Evolutionary conservation across 1,284 basidiomycete species (phyloP).

Genomic region (Coriolopsis trogii): DNA sequence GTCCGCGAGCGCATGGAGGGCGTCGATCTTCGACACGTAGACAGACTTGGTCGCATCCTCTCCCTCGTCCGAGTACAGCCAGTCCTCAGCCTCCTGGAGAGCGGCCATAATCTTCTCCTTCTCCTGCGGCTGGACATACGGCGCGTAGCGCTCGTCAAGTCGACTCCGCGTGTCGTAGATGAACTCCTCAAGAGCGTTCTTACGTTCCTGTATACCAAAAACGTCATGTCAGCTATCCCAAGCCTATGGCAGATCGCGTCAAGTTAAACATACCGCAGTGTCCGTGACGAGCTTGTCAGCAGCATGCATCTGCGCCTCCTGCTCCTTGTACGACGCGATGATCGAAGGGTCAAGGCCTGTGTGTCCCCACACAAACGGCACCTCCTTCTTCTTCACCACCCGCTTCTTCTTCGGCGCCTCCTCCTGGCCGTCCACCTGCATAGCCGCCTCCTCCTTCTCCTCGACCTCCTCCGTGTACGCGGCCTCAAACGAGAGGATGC

Average conservation of each 20-base stretch:
- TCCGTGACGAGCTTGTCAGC: slow-evolving; percentile 93
- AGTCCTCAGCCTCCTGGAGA: slow-evolving; percentile 84
- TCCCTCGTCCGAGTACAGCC: slow-evolving; percentile 95
- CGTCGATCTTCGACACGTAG: slow-evolving; percentile 70
- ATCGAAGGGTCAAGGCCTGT: slow-evolving; percentile 63
- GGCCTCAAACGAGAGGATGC: slow-evolving; percentile 82
- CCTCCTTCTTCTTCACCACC: slow-evolving; percentile 79
- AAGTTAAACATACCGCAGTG: slow-evolving; percentile 81
- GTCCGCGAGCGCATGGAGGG: slow-evolving; percentile 83
- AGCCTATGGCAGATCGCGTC: slow-evolving; percentile 16
- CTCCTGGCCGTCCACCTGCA: slow-evolving; percentile 64
- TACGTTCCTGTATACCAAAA: slow-evolving; percentile 73
- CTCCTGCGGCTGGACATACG: slow-evolving; percentile 74
- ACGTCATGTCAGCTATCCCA: neutral
- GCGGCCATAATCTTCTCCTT: slow-evolving; percentile 74
- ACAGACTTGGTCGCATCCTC: slow-evolving; percentile 90
- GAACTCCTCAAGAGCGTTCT: slow-evolving; percentile 97
- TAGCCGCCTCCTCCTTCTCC: slow-evolving; percentile 75
- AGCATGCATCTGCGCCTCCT: slow-evolving; percentile 85
- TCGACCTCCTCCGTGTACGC: slow-evolving; percentile 84
- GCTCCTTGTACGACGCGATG: slow-evolving; percentile 72
- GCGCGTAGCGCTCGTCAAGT: slow-evolving; percentile 83
- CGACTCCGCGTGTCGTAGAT: slow-evolving; percentile 93
- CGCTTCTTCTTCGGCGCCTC: slow-evolving; percentile 78
- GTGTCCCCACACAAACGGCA: slow-evolving; percentile 69